Evolutionary conservation across 192 early-diverging fungal genomes (phyloP), one percentile per base, ranked within the genome.

Genomic region (Coemansia sp.): DNA sequence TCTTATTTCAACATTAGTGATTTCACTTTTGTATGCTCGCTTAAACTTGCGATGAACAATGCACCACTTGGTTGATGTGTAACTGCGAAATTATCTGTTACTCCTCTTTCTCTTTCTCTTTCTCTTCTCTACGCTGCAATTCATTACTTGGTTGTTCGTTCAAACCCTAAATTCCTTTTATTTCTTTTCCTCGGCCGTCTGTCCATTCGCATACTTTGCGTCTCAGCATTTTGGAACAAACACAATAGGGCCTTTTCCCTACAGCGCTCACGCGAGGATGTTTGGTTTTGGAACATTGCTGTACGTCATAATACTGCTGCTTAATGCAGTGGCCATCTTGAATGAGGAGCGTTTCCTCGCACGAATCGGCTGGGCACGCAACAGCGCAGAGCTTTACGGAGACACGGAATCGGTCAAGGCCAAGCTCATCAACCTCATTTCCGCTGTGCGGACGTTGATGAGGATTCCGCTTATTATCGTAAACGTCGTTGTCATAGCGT

Each of bases 301-400:
- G 53, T 90, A 94, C 70, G 83, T 92, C 17, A 62, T 82, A 36
- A 80, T 96, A 36, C 84, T 94, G 72, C 82, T 94, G 57, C 84
- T 95, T 62, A 96, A 96, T 74, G 92, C 89, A 22, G 81, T 96
- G 31, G 94, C 94, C 45, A 84, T 96, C 55, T 72, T 96, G 47
- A 92, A 92, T 68, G 94, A 96, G 78, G 92, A 96, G 61, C 88
- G 94, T 22, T 96, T 96, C 69, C 82, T 96, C 22, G 90, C 92
- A 9, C 81, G 91, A 70, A 93, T 92, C 63, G 91, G 91, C 25
- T 88, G 89, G 83, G 74, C 74, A 33, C 68, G 76, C 59, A 86
- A 81, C 41, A 81, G 66, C 59, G 83, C 65, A 36, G 84, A 75
- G 65, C 87, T 89, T 59, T 85, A 87, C 31, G 86, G 87, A 42